A percentile compares a stretch with the other conserved stretches of the same genome.
Evolutionary conservation across 192 early-diverging fungal genomes (phyloP).

Genomic region (Backusella sp.): DNA sequence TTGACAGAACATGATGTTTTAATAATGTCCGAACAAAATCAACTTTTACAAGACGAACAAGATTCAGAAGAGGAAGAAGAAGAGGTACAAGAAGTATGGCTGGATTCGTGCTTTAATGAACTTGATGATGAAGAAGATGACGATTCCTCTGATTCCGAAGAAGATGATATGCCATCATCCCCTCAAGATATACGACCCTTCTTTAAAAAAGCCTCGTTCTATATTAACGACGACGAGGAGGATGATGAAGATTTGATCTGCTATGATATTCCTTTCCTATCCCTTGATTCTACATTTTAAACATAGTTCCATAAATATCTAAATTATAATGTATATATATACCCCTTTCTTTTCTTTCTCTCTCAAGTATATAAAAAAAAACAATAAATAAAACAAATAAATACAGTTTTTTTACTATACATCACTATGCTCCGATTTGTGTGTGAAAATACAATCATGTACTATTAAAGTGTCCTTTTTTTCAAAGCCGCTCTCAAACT

Average conservation of each 20-base stretch:
- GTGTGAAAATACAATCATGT: neutral
- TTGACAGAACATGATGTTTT: neutral
- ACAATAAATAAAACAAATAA: neutral
- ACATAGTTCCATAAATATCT: neutral
- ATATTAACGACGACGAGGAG: slow-evolving; percentile 12
- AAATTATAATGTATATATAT: slow-evolving; percentile 7
- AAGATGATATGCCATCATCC: slow-evolving; percentile 11
- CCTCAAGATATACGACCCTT: neutral
- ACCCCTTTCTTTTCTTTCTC: neutral
- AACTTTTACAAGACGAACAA: neutral
- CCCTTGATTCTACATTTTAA: slow-evolving; percentile 1
- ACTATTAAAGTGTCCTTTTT: neutral
- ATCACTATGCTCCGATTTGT: neutral
- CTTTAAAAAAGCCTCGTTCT: slow-evolving; percentile 2
- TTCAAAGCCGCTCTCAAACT: neutral
- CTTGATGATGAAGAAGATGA: neutral
- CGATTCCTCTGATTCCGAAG: slow-evolving; percentile 12
- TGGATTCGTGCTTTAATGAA: slow-evolving; percentile 15
- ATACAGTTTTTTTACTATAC: neutral
- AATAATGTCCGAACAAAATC: slow-evolving; percentile 1
- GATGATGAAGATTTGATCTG: slow-evolving; percentile 16
- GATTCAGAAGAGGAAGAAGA: neutral
- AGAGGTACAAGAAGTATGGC: slow-evolving; percentile 12
- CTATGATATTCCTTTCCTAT: slow-evolving; percentile 15
- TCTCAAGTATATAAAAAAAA: neutral